A percentile compares a stretch with the other conserved stretches of the same genome.
Conservation (phyloP, 768 basidiomycete genomes). For the Crucibulum laeve region DNA sequence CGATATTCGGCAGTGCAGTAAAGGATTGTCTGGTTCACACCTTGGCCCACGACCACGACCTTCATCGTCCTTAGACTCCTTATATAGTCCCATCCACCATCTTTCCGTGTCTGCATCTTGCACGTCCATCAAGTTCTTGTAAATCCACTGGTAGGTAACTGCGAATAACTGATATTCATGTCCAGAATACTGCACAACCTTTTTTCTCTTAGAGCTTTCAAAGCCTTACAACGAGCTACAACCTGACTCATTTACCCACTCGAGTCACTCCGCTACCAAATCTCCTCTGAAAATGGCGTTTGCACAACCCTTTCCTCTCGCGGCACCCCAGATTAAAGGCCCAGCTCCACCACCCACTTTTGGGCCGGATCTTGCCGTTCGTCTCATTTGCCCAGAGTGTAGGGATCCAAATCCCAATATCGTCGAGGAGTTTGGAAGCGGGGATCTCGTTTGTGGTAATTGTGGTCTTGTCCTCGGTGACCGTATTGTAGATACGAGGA, state of each 20-base stretch:
- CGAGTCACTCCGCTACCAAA: conserved; percentile 16
- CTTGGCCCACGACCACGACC: too few species aligned
- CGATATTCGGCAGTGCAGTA: too few species aligned
- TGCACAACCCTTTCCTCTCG: conserved; percentile 78
- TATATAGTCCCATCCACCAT: too few species aligned
- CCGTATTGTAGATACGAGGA: conserved; percentile 93
- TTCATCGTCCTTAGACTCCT: too few species aligned
- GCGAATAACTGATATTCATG: too few species aligned
- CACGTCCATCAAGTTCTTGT: too few species aligned
- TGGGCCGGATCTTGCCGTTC: conserved; percentile 82
- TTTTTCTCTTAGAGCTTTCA: neutral
- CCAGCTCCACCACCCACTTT: conserved; percentile 50
- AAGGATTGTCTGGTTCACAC: too few species aligned
- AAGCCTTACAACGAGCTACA: neutral
- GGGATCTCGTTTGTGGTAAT: conserved; percentile 92
- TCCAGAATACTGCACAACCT: neutral
- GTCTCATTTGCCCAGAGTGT: conserved; percentile 94
- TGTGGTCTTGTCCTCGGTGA: conserved; percentile 96
- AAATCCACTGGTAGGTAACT: too few species aligned
- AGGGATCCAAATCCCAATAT: conserved; percentile 91
- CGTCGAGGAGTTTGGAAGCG: conserved; percentile 95
- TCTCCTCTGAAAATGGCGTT: conserved; percentile 52
- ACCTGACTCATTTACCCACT: conserved; percentile 6
- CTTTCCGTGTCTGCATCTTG: too few species aligned
- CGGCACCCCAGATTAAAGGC: conserved; percentile 49